Base-by-base conservation (phyloP, 495 filamentous ascomycete genomes). In the Immersiella caudata region DNA sequence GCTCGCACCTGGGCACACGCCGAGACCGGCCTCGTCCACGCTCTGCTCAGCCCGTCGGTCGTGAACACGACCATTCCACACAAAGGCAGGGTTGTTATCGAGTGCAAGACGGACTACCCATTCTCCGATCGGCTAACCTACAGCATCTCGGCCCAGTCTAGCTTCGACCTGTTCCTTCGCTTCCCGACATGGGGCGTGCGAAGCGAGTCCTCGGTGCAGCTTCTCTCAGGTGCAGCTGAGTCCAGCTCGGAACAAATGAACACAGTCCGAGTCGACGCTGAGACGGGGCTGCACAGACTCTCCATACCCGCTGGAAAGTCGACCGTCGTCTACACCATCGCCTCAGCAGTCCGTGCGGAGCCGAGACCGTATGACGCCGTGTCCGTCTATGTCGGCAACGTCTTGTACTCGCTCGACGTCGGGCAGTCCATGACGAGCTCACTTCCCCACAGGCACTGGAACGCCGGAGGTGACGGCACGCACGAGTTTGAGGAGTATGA, bases 401-500 rank as follows among this genome's bases (percentile, higher is more conserved):
- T 89, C 1, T 73, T 88, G 6, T 89, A 86, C 71, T 82, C 84
- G 0, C 79, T 87, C 7, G 77, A 82, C 33, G 72, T 86, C 56
- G 71, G 71, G 24, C 35, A 60, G 51, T 67, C 54, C 35, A 52
- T 68, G 60, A 66, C 60, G 12, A 60, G 50, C 14, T 62, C 64
- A 40, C 18, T 67, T 4, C 63, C 70, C 11, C 74, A 73, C 57
- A 22, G 52, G 0, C 67, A 65, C 9, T 68, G 68, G 64, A 54
- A 71, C 24, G 55, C 64, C 59, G 58, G 40, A 0, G 35, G 40
- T 7, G 2, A 40, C 0, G 66, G 69, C 0, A 61, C 69, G 6
- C 7, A 62, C 18, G 52, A 62, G 21, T 21, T 73, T 33, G 36
- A 72, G 27, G 9, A 55, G 21, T 64, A 58, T 64, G 54, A 73